Percentiles rank a stretch among this genome's conserved stretches.
Conservation (phyloP, 106 monocot genomes). For the Dendrobium huoshanense region DNA sequence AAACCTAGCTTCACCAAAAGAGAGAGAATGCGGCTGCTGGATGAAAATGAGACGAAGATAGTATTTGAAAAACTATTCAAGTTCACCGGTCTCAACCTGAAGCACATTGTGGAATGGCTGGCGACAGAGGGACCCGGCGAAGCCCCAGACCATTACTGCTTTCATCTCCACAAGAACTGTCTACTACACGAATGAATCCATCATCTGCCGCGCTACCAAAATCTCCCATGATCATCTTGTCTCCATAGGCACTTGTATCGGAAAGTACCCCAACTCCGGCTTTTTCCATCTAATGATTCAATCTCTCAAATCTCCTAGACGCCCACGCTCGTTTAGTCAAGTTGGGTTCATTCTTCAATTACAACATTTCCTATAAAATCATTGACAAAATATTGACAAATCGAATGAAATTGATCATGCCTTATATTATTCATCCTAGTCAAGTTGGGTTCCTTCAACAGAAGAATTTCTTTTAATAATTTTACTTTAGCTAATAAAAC, state of each 20-base stretch:
- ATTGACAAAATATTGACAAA: no score
- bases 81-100: constrained; percentile 53
- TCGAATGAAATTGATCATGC: no score
- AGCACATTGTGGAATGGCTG: constrained; percentile 79
- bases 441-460: no score
- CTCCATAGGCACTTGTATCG: constrained; percentile 57
- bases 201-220: constrained; percentile 69
- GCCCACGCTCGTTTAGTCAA: constrained; percentile 13
- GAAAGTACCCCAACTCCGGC: constrained; percentile 67
- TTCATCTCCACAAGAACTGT: constrained; percentile 14
- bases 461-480: no score
- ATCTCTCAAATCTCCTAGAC: constrained; percentile 73
- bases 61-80: no score
- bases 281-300: constrained; percentile 74
- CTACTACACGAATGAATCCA: constrained; percentile 58
- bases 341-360: constrained; percentile 18
- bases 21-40: no score
- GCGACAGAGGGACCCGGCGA: constrained; percentile 15
- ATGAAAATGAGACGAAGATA: no score
- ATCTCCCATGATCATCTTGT: constrained; percentile 67
- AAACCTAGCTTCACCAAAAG: no score
- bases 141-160: no score
- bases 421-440: no score
- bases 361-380: no score
- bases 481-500: no score